These are phyloP conservation scores for Sordariomycetes sp. DNA, from an alignment of 2,329 filamentous ascomycete species.

Conservation along the genomic window DNA sequence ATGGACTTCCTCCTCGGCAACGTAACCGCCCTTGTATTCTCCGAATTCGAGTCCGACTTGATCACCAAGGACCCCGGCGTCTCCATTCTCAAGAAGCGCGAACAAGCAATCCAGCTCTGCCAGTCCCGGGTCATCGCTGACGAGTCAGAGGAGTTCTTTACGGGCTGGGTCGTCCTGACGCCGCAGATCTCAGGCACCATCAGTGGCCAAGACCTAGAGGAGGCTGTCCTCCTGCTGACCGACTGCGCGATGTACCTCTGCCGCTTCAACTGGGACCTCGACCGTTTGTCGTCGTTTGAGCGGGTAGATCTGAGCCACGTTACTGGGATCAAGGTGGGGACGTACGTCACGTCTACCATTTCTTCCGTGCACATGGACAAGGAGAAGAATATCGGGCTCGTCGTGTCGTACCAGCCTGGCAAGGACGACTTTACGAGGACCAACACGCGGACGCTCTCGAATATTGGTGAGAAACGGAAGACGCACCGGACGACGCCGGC, in stretches of 20 bases:
- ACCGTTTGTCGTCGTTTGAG: constrained; percentile 90
- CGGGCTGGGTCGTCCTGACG: constrained; percentile 79
- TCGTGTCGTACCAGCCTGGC: constrained; percentile 63
- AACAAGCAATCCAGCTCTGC: constrained; percentile 81
- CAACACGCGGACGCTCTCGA: constrained; percentile 73
- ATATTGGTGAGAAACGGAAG: constrained; percentile 16
- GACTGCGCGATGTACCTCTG: constrained; percentile 78
- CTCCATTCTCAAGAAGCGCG: constrained; percentile 70
- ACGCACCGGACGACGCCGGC: background rate
- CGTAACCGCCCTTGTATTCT: constrained; percentile 72
- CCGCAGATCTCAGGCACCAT: constrained; percentile 60
- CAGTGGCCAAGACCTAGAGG: constrained; percentile 64
- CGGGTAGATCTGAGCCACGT: constrained; percentile 67
- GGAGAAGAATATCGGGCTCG: constrained; percentile 68
- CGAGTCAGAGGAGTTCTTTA: constrained; percentile 70
- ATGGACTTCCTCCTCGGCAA: constrained; percentile 93
- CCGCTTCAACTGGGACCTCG: constrained; percentile 85
- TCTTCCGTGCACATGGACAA: constrained; percentile 67
- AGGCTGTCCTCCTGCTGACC: constrained; percentile 78
- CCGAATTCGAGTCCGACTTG: constrained; percentile 89
- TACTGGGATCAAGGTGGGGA: constrained; percentile 59
- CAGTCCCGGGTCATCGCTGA: constrained; percentile 78
- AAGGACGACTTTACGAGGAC: constrained; percentile 61
- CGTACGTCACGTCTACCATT: constrained; percentile 83
- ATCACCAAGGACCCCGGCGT: constrained; percentile 86